These are phyloP conservation scores for Teunomyces tritomae DNA, from an alignment of 805 yeast species.

Conservation along the genomic window DNA sequence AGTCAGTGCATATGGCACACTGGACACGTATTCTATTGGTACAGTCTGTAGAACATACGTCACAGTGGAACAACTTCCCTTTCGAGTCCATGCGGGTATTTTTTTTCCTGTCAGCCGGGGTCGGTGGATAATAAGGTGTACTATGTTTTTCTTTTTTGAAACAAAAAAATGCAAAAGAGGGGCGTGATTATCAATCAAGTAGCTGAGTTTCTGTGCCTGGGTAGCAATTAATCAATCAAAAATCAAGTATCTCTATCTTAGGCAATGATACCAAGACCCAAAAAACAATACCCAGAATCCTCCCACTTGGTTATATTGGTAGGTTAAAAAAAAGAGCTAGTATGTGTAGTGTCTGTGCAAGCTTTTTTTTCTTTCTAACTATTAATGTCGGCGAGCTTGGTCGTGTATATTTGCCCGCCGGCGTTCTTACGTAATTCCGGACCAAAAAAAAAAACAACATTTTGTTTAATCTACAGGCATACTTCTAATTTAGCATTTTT, in stretches of 20 bases:
- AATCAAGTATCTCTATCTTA: not conserved
- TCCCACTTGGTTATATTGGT: too few species aligned
- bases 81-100: slow-evolving; percentile 32
- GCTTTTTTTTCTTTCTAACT: not conserved
- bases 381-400: not conserved
- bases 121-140: not conserved
- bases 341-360: not conserved
- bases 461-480: too few species aligned
- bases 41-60: slow-evolving; percentile 94
- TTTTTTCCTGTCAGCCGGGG: slow-evolving; percentile 2
- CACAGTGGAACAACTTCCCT: slow-evolving; percentile 71
- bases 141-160: too few species aligned
- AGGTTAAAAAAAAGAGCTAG: not conserved
- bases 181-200: not conserved
- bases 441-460: too few species aligned
- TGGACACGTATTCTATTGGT: slow-evolving; percentile 86
- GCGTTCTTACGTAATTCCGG: not conserved
- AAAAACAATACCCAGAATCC: not conserved
- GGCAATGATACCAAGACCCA: not conserved
- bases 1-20: slow-evolving; percentile 91
- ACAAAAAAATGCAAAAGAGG: too few species aligned
- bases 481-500: not conserved
- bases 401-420: not conserved
- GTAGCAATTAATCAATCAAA: slow-evolving; percentile 1
- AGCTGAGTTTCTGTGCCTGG: not conserved